phyloP scores from a whole-genome alignment of 2,329 filamentous ascomycete genomes.

The Talaromyces sp. region DNA sequence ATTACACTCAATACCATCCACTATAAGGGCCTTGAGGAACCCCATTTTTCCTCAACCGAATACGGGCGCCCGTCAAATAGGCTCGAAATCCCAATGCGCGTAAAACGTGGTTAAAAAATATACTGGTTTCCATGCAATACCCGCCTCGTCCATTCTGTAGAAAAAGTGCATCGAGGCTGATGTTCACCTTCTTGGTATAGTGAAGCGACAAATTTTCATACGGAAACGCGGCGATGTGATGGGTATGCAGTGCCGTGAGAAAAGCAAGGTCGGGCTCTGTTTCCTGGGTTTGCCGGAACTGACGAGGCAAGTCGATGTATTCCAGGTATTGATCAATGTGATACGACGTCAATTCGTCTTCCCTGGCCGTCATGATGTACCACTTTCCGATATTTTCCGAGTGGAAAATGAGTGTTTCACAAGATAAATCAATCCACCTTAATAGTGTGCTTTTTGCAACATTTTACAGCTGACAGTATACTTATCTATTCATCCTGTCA shows the following conservation, averaged over 20 bases:
- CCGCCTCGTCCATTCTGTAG: slow-evolving; percentile 47
- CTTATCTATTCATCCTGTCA: background rate
- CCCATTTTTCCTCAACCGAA: slow-evolving; percentile 21
- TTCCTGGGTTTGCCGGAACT: background rate
- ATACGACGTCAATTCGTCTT: background rate
- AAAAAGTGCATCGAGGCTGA: slow-evolving; percentile 41
- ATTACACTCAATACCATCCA: slow-evolving; percentile 17
- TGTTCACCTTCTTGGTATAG: slow-evolving; percentile 39
- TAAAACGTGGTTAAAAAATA: slow-evolving; percentile 51
- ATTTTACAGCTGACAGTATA: background rate
- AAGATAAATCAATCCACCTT: background rate
- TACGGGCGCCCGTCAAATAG: slow-evolving; percentile 49
- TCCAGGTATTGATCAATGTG: background rate
- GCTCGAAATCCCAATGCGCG: slow-evolving; percentile 47
- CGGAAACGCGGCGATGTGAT: slow-evolving; percentile 46
- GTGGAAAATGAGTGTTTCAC: background rate
- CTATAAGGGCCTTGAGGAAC: slow-evolving; percentile 22
- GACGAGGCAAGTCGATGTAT: background rate
- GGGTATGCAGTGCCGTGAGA: background rate
- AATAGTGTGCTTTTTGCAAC: background rate
- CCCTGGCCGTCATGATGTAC: background rate
- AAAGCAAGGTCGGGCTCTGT: background rate
- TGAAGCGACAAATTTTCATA: slow-evolving; percentile 55
- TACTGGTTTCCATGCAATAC: slow-evolving; percentile 56
- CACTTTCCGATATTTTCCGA: background rate